These are phyloP conservation scores for Ceratobasidium sp. DNA, from an alignment of 1,284 basidiomycete genomes.

Conservation along the genomic window DNA sequence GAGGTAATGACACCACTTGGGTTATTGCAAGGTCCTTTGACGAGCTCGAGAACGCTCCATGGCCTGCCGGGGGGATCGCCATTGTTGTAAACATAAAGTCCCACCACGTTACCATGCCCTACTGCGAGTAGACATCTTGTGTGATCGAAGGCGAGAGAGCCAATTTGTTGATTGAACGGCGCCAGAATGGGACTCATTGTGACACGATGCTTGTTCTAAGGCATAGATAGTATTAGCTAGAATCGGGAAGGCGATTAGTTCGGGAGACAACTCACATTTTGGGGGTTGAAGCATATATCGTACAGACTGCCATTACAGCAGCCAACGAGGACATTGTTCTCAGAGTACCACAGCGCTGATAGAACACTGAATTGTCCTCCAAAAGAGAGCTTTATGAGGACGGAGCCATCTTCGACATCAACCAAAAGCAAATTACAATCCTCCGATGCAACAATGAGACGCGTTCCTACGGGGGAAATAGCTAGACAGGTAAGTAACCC, in stretches of 20 bases:
- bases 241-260: too few relatives aligned
- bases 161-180: neutral
- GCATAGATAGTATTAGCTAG: too few relatives aligned
- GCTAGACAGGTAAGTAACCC: neutral
- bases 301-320: neutral
- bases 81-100: neutral
- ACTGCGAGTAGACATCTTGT: neutral
- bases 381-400: too few relatives aligned
- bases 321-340: neutral
- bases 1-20: neutral
- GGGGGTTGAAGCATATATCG: neutral
- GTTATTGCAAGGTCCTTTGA: constrained; percentile 2
- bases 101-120: neutral
- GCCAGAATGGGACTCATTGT: neutral
- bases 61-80: too few relatives aligned
- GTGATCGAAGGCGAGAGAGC: neutral
- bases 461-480: neutral
- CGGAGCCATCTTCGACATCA: neutral
- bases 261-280: neutral
- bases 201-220: neutral
- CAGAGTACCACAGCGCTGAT: neutral
- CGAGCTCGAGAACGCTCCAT: neutral
- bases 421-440: neutral
- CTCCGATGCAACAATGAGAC: neutral
- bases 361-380: neutral